A percentile compares a stretch with the other conserved stretches of the same genome.
Evolutionary conservation across 345 rosid species (phyloP).

Genomic region (Eucalyptus cladocalyx): DNA sequence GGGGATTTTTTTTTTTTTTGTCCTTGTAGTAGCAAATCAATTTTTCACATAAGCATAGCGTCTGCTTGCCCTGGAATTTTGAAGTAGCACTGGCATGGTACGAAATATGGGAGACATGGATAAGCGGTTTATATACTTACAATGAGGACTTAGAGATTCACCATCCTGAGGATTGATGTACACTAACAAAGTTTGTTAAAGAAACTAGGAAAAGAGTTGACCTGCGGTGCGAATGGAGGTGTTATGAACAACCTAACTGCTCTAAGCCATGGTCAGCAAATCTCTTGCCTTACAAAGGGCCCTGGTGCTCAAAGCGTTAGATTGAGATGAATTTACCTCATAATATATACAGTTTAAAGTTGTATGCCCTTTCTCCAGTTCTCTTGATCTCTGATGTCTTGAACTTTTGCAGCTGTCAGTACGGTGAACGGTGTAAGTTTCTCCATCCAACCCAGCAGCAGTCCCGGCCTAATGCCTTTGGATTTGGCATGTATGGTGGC

Average conservation of each 20-base stretch:
- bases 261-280: neutral
- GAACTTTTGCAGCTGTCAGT: conserved; percentile 54
- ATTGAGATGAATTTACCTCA: neutral
- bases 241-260: neutral
- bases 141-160: neutral
- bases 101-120: no score
- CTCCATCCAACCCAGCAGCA: conserved; percentile 52
- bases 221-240: neutral
- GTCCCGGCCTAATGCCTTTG: conserved; percentile 27
- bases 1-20: no score
- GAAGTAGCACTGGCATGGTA: no score
- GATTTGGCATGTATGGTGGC: conserved; percentile 32
- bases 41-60: no score
- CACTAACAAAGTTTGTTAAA: neutral
- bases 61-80: neutral
- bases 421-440: conserved; percentile 61
- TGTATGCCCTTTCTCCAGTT: neutral
- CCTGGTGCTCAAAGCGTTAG: neutral
- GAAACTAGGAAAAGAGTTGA: neutral
- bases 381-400: neutral
- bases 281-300: neutral
- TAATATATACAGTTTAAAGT: neutral
- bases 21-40: no score
- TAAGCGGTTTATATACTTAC: neutral
- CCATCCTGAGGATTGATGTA: neutral